phyloP scores from a whole-genome alignment of 345 rosid species.

The Salix suchowensis region DNA sequence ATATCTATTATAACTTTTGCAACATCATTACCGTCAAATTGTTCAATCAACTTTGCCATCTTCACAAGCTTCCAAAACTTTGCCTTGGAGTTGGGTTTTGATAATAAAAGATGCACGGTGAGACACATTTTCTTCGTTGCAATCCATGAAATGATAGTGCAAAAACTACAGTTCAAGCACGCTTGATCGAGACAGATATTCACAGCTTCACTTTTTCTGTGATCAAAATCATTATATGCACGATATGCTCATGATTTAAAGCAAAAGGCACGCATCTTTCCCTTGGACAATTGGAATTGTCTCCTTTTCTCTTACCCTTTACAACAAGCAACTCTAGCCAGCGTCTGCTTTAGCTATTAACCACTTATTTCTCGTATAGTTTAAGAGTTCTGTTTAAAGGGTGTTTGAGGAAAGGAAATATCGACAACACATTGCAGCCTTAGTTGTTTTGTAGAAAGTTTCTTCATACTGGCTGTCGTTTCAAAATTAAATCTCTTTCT shows the following conservation, averaged over 20 bases:
- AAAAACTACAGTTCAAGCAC: not conserved
- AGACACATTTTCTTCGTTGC: not conserved
- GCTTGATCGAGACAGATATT: conserved; percentile 5
- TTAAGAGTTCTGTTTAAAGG: not conserved
- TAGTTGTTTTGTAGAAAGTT: not conserved
- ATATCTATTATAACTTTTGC: too few relatives aligned
- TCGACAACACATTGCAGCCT: too few relatives aligned
- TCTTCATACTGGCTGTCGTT: not conserved
- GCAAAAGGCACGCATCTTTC: not conserved
- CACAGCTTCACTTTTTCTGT: not conserved
- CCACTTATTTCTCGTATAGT: not conserved
- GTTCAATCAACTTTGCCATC: not conserved
- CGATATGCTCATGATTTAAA: not conserved
- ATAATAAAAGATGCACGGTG: not conserved
- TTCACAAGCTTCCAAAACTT: not conserved
- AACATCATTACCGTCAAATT: not conserved
- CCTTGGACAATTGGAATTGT: not conserved
- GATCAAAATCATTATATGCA: not conserved
- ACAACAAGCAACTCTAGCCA: not conserved
- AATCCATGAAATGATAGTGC: not conserved
- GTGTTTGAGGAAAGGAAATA: not conserved
- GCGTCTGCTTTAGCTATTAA: not conserved
- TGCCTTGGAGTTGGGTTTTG: not conserved
- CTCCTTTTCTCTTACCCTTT: not conserved
- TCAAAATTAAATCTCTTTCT: not conserved